Evolutionary conservation across 2,329 filamentous ascomycete genomes (phyloP), one percentile per base, ranked within the genome.

Genomic region (Spiromastix sp.): DNA sequence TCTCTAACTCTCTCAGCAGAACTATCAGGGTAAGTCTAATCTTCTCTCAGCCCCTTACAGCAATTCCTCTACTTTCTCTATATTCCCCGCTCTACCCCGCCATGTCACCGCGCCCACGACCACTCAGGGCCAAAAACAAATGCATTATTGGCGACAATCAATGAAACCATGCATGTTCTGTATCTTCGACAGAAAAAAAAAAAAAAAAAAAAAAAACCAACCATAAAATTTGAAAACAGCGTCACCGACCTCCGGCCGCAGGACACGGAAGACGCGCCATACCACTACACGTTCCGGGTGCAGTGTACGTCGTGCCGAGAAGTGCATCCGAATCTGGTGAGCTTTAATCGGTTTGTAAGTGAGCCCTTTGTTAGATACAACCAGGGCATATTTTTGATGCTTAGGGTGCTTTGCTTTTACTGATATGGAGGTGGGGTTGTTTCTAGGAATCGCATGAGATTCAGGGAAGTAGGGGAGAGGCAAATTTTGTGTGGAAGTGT

Each of bases 401-500:
- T 25, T 13, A 6, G 9, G 5, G 12, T 27, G 13, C 20, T 2
- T n/a, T 11, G 17, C 30, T 20, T 1, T 5, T 17, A 16, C 5
- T n/a, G 4, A 3, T 12, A 18, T 3, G 9, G 13, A 24, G n/a
- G n/a, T n/a, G n/a, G n/a, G n/a, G n/a, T 13, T 34, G 25, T 5
- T 32, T 38, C 11, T 43, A 94, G 85, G 89, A 96, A 56, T 72
- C 70, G 52, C 87, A 93, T 55, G 86, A 95, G 45, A 78, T 95
- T 59, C 91, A 85, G 44, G 87, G 87, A 22, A 95, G 87, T 59
- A 76, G 85, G 52, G 91, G 91, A 45, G 87, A 96, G 61, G 91
- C 91, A 42, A 96, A 96, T 61, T 98, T 98, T 61, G 91, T 98
- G n/a, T 98, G 91, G 89, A 87, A 79, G 60, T 98, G 91, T 72